Conservation (phyloP, 176 grass and related monocot genomes). For the Carex pumila region DNA sequence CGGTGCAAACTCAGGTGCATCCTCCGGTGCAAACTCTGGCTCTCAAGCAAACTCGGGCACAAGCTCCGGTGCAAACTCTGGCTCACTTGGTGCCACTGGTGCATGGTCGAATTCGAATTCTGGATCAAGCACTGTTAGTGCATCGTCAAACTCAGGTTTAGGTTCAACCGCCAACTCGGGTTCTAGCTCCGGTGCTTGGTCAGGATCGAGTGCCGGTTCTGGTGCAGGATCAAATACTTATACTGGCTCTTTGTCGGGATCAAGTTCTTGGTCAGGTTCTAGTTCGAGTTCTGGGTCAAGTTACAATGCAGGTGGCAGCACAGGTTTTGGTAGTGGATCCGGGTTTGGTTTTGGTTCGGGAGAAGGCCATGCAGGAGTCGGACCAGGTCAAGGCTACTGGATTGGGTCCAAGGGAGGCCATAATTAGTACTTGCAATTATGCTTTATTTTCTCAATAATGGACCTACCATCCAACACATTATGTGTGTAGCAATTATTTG, state of each 20-base stretch:
- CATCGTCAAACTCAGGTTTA: neutral
- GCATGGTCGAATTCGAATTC: neutral
- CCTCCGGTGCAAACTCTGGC: neutral
- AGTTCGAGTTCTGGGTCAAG: constrained; percentile 2
- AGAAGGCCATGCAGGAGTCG: neutral
- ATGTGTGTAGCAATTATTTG: neutral
- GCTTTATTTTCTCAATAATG: neutral
- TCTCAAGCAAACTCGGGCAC: constrained; percentile 2
- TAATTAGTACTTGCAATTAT: neutral
- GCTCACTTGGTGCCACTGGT: neutral
- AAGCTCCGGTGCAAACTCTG: neutral
- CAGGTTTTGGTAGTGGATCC: neutral
- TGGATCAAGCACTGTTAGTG: neutral
- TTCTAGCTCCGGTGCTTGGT: constrained; percentile 17
- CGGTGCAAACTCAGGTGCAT: neutral
- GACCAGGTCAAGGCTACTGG: too few species aligned
- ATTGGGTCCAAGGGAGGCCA: constrained; percentile 9
- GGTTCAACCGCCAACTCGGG: neutral
- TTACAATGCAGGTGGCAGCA: neutral
- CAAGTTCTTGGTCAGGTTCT: constrained; percentile 19
- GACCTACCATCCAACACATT: neutral
- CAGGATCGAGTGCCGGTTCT: neutral
- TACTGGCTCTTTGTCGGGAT: constrained; percentile 20
- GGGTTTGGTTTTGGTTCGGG: constrained; percentile 8
- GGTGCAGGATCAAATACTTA: neutral